phyloP scores from a whole-genome alignment of 352 stramenopile genomes.

The Globisporangium iwayamae region DNA sequence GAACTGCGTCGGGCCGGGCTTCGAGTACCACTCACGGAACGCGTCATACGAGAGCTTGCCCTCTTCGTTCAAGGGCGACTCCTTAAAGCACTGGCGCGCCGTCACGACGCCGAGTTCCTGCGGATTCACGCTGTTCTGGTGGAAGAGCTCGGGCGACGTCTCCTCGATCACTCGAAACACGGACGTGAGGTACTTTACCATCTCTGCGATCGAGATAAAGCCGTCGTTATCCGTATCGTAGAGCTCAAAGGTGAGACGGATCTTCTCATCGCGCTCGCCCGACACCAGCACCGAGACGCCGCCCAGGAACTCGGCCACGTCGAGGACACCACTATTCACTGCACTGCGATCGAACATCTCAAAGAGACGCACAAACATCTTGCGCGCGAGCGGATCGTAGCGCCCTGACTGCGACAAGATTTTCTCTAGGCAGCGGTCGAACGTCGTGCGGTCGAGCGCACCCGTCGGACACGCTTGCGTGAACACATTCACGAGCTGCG shows the following conservation, averaged over 20 bases:
- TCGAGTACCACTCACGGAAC: constrained; percentile 79
- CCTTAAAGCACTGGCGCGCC: constrained; percentile 69
- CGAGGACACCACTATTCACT: constrained; percentile 45
- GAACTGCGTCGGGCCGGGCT: constrained; percentile 50
- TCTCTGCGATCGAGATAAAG: constrained; percentile 80
- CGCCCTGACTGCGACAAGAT: constrained; percentile 76
- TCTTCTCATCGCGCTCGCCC: constrained; percentile 83
- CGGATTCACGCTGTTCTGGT: constrained; percentile 62
- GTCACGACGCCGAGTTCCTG: constrained; percentile 65
- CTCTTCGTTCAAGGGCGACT: constrained; percentile 58
- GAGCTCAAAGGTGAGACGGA: constrained; percentile 80
- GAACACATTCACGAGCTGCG: constrained; percentile 82
- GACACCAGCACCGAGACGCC: constrained; percentile 80
- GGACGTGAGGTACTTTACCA: constrained; percentile 84
- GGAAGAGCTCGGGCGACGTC: constrained; percentile 64
- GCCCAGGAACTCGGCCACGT: constrained; percentile 78
- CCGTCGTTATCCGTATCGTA: constrained; percentile 84
- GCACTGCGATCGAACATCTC: constrained; percentile 62
- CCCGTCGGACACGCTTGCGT: constrained; percentile 71
- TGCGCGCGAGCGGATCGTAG: constrained; percentile 62
- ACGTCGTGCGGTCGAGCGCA: constrained; percentile 64
- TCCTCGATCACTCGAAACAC: constrained; percentile 81
- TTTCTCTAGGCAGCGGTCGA: constrained; percentile 71
- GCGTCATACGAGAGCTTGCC: constrained; percentile 71
- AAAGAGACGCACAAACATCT: constrained; percentile 81